Conservation (phyloP, 768 basidiomycete genomes). For the Erythrobasidium yunnanense region DNA sequence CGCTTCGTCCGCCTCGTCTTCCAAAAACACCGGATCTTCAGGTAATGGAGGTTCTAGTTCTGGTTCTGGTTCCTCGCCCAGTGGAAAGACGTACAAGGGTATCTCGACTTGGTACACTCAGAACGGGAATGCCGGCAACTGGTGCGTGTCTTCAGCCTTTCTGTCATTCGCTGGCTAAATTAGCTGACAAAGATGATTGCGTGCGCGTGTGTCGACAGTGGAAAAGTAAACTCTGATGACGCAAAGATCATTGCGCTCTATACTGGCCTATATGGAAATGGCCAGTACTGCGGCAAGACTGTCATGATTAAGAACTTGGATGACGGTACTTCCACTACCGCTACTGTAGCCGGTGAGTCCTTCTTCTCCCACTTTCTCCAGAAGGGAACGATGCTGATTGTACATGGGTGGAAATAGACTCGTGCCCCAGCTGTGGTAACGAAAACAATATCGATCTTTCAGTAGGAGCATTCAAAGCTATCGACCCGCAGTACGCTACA, state of each 20-base stretch:
- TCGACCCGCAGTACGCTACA: constrained; percentile 25
- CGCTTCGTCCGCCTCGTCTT: background rate
- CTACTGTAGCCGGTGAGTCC: constrained; percentile 29
- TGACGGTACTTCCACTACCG: constrained; percentile 30
- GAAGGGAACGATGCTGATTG: background rate
- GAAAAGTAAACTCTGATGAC: constrained; percentile 50
- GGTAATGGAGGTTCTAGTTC: background rate
- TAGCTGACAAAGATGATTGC: too few relatives aligned
- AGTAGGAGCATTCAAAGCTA: constrained; percentile 25
- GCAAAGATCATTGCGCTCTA: constrained; percentile 43
- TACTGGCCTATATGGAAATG: constrained; percentile 14
- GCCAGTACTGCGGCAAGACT: constrained; percentile 29
- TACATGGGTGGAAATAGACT: background rate
- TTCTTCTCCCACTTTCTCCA: background rate
- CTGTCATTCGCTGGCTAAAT: too few relatives aligned
- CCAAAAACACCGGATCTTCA: background rate
- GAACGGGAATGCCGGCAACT: constrained; percentile 55
- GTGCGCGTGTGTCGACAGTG: too few relatives aligned
- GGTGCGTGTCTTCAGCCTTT: too few relatives aligned
- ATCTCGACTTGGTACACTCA: constrained; percentile 19
- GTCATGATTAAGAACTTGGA: constrained; percentile 29
- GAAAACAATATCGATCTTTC: constrained; percentile 30
- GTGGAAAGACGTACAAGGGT: background rate
- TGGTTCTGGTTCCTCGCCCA: background rate
- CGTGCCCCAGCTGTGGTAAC: constrained; percentile 12